Base-by-base conservation (phyloP, 306 rosid genomes). In the Dalbergia oliveri region DNA sequence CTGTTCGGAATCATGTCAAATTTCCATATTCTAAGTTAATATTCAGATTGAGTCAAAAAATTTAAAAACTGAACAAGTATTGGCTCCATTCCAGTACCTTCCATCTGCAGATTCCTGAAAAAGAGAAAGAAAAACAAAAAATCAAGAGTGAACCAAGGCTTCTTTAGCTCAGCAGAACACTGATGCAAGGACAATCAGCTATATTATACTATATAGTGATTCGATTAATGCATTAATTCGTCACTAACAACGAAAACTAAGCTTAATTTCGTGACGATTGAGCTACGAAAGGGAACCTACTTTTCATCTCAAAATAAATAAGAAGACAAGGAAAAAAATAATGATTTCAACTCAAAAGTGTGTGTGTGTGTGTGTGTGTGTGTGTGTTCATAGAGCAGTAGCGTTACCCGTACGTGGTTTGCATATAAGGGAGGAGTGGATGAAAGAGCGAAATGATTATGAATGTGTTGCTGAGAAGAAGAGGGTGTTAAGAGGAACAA, bases 81-180 rank as follows among this genome's bases (percentile, higher is more conserved):
- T 11, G 37, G 44, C 58, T 63, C 72, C 11, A 53, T 44, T 69
- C 50, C 60, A 51, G 69, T 86, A 94, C 98, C 97, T 89, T 72
- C 78, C 83, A 89, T 57, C 90, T 5, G 84, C 82, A 79, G 86
- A 89, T 75, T 76, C 82, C 53, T 12, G n/a, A 16, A 26, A 26
- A 26, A 26, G 31, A 26, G 31, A 26, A 2, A 44, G 12, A 47
- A 4, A 11, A 47, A 37, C 3, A 73, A 78, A 11, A 75, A 53
- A 84, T 41, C 44, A 33, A 76, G 53, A 5, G 85, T 87, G n/a
- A 47, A 10, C 13, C 14, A 14, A 47, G 12, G 15, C 53, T 47
- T 47, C 14, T 47, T 47, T 5, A 47, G 53, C 53, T 47, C 15
- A 47, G 53, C 15, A 13, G 53, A 47, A 47, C 7, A 47, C 0